phyloP scores from a whole-genome alignment of 2,329 filamentous ascomycete species.

The Cladophialophora chaetospira region DNA sequence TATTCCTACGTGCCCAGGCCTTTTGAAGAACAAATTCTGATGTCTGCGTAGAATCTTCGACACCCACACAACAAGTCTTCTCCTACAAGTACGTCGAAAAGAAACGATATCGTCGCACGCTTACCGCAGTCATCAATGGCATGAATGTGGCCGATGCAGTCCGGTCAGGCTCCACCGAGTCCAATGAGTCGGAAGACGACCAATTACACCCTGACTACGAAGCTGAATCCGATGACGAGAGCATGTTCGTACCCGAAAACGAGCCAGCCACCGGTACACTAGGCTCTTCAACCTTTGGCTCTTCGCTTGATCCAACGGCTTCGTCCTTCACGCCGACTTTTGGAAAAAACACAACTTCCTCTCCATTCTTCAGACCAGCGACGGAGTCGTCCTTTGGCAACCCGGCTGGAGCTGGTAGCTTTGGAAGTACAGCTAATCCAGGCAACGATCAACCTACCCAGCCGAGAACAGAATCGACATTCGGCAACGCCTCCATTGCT shows the following conservation, averaged over 20 bases:
- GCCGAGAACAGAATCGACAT: neutral
- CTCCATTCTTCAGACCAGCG: neutral
- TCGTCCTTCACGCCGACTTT: constrained; percentile 22
- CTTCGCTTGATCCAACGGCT: constrained; percentile 24
- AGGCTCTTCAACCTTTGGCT: constrained; percentile 9
- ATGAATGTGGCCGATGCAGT: constrained; percentile 56
- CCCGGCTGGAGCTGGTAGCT: constrained; percentile 6
- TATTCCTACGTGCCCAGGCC: constrained; percentile 32
- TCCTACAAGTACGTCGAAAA: constrained; percentile 58
- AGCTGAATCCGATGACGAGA: constrained; percentile 37
- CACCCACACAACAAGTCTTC: constrained; percentile 50
- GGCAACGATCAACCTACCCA: neutral
- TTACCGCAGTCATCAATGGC: constrained; percentile 61
- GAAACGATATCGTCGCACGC: constrained; percentile 58
- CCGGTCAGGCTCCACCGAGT: constrained; percentile 51
- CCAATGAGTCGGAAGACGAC: constrained; percentile 36
- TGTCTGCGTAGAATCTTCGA: constrained; percentile 28
- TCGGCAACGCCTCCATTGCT: neutral
- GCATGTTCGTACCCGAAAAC: constrained; percentile 32
- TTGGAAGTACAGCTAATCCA: constrained; percentile 8
- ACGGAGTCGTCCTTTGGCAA: constrained; percentile 8
- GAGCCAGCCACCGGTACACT: neutral
- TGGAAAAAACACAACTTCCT: neutral
- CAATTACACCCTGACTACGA: constrained; percentile 43
- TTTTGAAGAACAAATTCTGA: constrained; percentile 33